Evolutionary conservation across 352 stramenopile genomes (phyloP).

Genomic region (Phytopythium aichiense): DNA sequence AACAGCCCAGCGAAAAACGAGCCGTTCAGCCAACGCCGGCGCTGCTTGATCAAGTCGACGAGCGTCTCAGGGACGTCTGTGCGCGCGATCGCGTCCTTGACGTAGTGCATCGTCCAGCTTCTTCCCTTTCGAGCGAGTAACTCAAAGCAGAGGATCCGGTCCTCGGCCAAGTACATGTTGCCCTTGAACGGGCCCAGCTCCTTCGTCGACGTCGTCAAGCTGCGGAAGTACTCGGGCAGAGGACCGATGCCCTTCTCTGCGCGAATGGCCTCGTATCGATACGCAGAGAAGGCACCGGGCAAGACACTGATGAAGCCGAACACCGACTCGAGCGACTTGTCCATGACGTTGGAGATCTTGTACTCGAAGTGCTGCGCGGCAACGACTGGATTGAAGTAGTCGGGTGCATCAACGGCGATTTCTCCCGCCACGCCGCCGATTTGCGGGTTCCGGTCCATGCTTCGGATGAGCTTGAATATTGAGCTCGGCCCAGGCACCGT

Average conservation of each 20-base stretch:
- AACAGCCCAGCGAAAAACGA: conserved; percentile 61
- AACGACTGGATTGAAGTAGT: conserved; percentile 44
- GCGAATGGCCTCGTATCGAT: conserved; percentile 50
- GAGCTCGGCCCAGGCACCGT: conserved; percentile 34
- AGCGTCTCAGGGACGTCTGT: conserved; percentile 47
- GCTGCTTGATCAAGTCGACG: conserved; percentile 56
- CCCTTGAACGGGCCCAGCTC: conserved; percentile 52
- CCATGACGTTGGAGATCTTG: conserved; percentile 55
- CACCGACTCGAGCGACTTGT: conserved; percentile 47
- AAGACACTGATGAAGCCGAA: conserved; percentile 49
- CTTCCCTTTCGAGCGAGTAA: conserved; percentile 33
- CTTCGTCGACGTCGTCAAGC: conserved; percentile 36
- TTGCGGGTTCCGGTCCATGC: conserved; percentile 47
- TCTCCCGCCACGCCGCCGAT: conserved; percentile 48
- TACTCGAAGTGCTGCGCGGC: conserved; percentile 53
- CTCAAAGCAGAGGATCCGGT: conserved; percentile 65
- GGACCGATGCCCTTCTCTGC: conserved; percentile 40
- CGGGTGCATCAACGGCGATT: conserved; percentile 34
- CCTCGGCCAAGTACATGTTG: conserved; percentile 71
- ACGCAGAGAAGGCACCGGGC: conserved; percentile 42
- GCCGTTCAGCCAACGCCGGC: conserved; percentile 55
- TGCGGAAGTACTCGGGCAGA: conserved; percentile 44
- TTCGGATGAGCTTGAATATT: conserved; percentile 37
- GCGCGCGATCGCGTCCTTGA: conserved; percentile 49
- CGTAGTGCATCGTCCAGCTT: conserved; percentile 48